A percentile compares a stretch with the other conserved stretches of the same genome.
Conservation (phyloP, 495 filamentous ascomycete species). For the Lentithecium fluviatile region DNA sequence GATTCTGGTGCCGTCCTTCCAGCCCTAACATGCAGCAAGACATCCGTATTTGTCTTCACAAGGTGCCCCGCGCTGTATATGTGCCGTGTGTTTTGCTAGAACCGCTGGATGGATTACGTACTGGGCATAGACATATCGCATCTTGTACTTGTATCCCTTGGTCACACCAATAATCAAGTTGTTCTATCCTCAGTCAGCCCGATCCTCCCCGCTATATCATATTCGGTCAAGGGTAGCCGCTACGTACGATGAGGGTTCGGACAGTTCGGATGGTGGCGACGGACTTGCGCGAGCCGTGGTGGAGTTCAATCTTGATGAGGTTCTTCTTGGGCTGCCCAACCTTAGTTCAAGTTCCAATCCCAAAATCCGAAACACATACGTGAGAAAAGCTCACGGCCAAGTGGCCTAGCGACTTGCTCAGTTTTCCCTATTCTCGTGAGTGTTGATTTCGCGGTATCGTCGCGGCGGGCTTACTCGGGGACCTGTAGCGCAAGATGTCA, state of each 20-base stretch:
- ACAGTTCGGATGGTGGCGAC: slow-evolving; percentile 97
- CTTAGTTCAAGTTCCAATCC: slow-evolving; percentile 67
- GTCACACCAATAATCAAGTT: slow-evolving; percentile 98
- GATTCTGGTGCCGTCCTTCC: too few species aligned
- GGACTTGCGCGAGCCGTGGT: slow-evolving; percentile 96
- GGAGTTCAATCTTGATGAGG: slow-evolving; percentile 90
- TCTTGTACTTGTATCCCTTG: slow-evolving; percentile 96
- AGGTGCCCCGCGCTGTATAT: too few species aligned
- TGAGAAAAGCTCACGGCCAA: slow-evolving; percentile 85
- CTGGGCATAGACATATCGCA: slow-evolving; percentile 99
- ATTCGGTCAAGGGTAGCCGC: neutral
- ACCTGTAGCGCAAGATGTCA: slow-evolving; percentile 14
- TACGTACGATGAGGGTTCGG: slow-evolving; percentile 73
- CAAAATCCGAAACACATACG: slow-evolving; percentile 5
- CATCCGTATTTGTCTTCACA: too few species aligned
- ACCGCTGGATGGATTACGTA: slow-evolving; percentile 1
- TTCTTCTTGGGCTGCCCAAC: slow-evolving; percentile 65
- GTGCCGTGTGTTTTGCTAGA: too few species aligned
- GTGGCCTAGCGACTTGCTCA: slow-evolving; percentile 92
- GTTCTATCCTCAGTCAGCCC: slow-evolving; percentile 48
- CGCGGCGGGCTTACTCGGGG: slow-evolving; percentile 29
- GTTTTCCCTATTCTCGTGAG: slow-evolving; percentile 62
- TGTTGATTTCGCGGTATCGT: neutral
- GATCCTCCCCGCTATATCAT: neutral
- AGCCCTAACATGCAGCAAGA: too few species aligned